Percentiles rank a stretch among this genome's conserved stretches.
Evolutionary conservation across 495 filamentous ascomycete species (phyloP).

Genomic region (Talaromyces stipitatus): DNA sequence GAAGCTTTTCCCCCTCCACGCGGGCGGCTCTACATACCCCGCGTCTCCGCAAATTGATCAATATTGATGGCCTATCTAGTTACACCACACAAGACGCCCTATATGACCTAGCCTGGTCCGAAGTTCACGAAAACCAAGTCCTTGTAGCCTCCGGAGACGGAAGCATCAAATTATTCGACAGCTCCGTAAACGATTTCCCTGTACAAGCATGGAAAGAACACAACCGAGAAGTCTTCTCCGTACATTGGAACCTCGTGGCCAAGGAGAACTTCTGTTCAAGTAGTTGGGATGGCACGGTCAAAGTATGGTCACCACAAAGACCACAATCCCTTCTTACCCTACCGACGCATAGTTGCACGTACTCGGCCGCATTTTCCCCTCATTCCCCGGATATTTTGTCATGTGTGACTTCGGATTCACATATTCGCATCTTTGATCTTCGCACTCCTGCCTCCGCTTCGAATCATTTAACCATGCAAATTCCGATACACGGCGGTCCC

Average conservation of each 20-base stretch:
- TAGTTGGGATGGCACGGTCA: constrained; percentile 92
- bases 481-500: constrained; percentile 62
- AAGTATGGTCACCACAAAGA: constrained; percentile 78
- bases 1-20: not conserved
- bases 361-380: constrained; percentile 74
- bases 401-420: constrained; percentile 75
- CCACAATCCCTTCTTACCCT: constrained; percentile 69
- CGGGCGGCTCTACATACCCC: not conserved
- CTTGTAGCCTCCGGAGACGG: constrained; percentile 84
- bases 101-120: constrained; percentile 90
- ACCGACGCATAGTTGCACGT: constrained; percentile 85
- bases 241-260: constrained; percentile 83
- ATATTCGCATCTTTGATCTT: constrained; percentile 83
- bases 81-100: constrained; percentile 96
- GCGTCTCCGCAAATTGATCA: constrained; percentile 3
- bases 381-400: constrained; percentile 72
- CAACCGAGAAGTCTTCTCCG: constrained; percentile 81
- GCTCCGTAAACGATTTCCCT: constrained; percentile 68
- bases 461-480: constrained; percentile 70
- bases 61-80: constrained; percentile 26
- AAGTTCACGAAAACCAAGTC: constrained; percentile 89
- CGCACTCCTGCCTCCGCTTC: constrained; percentile 71
- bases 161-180: constrained; percentile 89
- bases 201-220: constrained; percentile 87
- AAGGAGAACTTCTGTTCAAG: constrained; percentile 84